A percentile compares a stretch with the other conserved stretches of the same genome.
These are phyloP conservation scores for Wickerhamiella australiensis DNA, from an alignment of 805 yeast genomes.

Conservation along the genomic window DNA sequence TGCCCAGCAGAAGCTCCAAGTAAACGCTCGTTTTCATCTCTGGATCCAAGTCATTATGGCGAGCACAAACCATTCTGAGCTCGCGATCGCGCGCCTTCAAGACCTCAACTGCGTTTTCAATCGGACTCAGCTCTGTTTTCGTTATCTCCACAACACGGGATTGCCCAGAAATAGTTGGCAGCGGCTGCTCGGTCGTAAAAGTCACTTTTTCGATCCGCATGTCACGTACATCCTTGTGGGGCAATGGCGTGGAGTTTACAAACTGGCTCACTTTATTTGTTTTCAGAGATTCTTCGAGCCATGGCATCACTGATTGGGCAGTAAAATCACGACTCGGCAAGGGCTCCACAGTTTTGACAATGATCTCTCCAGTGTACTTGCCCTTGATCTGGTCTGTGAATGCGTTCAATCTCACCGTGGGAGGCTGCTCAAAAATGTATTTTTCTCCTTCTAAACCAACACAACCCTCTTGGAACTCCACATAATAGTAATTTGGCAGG, in stretches of 20 bases:
- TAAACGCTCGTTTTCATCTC: constrained; percentile 3
- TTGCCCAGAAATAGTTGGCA: constrained; percentile 6
- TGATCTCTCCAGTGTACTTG: neutral
- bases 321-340: neutral
- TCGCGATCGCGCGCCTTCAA: neutral
- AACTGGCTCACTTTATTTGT: neutral
- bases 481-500: constrained; percentile 7
- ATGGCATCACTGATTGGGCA: neutral
- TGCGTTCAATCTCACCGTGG: neutral
- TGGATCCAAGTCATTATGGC: neutral
- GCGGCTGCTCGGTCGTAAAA: neutral
- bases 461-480: neutral
- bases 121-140: neutral
- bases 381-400: neutral
- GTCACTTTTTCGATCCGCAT: constrained; percentile 3
- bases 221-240: constrained; percentile 1
- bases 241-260: neutral
- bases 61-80: neutral
- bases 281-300: neutral
- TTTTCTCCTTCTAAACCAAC: neutral
- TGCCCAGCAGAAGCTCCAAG: constrained; percentile 2
- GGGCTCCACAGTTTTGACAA: neutral
- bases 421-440: constrained; percentile 5
- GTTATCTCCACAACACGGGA: neutral
- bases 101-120: constrained; percentile 1